phyloP scores from a whole-genome alignment of 805 yeast genomes.

The Hyphopichia homilentoma region DNA sequence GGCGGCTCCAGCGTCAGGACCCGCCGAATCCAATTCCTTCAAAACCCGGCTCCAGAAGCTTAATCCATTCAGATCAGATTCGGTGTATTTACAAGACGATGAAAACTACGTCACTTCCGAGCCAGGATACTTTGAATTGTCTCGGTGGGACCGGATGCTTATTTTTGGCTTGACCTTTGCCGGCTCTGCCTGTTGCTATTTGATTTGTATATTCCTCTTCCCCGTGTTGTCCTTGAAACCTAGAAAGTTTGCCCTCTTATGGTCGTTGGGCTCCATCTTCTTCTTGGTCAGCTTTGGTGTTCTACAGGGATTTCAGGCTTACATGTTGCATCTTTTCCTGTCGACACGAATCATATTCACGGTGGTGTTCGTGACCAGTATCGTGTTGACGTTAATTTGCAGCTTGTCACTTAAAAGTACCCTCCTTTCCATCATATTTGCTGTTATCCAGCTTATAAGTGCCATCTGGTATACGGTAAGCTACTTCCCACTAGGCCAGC shows the following conservation, averaged over 20 bases:
- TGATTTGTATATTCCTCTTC: constrained; percentile 41
- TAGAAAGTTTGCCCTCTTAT: constrained; percentile 42
- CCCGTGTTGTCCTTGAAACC: constrained; percentile 42
- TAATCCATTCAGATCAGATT: constrained; percentile 36
- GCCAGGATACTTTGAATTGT: constrained; percentile 41
- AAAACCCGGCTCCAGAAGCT: constrained; percentile 27
- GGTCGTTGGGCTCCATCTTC: constrained; percentile 45
- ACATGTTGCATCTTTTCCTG: constrained; percentile 38
- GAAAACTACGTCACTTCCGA: constrained; percentile 41
- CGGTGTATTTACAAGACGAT: constrained; percentile 40
- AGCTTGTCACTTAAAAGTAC: constrained; percentile 35
- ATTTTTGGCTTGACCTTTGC: constrained; percentile 42
- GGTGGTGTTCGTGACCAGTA: constrained; percentile 34
- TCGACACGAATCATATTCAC: constrained; percentile 40
- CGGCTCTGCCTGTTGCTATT: constrained; percentile 38
- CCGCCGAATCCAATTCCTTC: constrained; percentile 17
- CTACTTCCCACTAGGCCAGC: constrained; percentile 45
- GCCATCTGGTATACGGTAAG: constrained; percentile 46
- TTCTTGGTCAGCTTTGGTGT: constrained; percentile 46
- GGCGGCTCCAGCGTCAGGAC: constrained; percentile 15
- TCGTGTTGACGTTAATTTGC: constrained; percentile 35
- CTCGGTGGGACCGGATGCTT: constrained; percentile 45
- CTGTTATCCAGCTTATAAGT: constrained; percentile 35
- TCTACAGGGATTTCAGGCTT: constrained; percentile 39
- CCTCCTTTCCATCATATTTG: constrained; percentile 37